Evolutionary conservation across 805 yeast species (phyloP).

Genomic region (Lipomyces chichibuensis): DNA sequence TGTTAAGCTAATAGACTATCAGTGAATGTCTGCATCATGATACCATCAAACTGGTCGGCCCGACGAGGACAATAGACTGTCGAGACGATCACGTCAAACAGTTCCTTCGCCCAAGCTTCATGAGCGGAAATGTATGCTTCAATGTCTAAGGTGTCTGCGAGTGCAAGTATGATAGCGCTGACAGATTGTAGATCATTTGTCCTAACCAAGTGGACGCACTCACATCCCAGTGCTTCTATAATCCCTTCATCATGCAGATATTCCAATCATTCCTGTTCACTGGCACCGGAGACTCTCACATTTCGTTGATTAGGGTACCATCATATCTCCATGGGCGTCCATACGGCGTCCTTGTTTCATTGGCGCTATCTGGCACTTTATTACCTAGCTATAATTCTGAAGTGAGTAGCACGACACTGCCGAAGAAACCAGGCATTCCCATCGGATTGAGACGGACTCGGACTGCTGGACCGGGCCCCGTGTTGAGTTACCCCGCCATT

Average conservation of each 20-base stretch:
- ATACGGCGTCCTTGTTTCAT: constrained; percentile 16
- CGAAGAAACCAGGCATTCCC: constrained; percentile 17
- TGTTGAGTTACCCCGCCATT: constrained; percentile 12
- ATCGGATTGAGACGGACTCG: constrained; percentile 15
- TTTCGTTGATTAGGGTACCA: constrained; percentile 13
- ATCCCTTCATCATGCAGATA: constrained; percentile 23
- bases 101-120: constrained; percentile 27
- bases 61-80: constrained; percentile 18
- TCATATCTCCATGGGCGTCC: constrained; percentile 11
- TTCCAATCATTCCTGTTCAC: constrained; percentile 14
- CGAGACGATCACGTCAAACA: constrained; percentile 16
- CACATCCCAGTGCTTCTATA: constrained; percentile 24
- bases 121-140: constrained; percentile 19
- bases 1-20: background rate
- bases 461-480: background rate
- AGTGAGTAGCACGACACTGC: background rate
- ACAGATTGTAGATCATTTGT: constrained; percentile 12
- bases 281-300: constrained; percentile 11
- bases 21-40: constrained; percentile 21
- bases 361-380: constrained; percentile 9
- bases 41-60: constrained; percentile 23
- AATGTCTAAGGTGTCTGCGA: background rate
- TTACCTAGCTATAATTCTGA: background rate
- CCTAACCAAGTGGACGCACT: constrained; percentile 19
- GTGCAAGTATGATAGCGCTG: background rate